Evolutionary conservation across 495 filamentous ascomycete genomes (phyloP).

Genomic region (Podospora pseudoanserina): DNA sequence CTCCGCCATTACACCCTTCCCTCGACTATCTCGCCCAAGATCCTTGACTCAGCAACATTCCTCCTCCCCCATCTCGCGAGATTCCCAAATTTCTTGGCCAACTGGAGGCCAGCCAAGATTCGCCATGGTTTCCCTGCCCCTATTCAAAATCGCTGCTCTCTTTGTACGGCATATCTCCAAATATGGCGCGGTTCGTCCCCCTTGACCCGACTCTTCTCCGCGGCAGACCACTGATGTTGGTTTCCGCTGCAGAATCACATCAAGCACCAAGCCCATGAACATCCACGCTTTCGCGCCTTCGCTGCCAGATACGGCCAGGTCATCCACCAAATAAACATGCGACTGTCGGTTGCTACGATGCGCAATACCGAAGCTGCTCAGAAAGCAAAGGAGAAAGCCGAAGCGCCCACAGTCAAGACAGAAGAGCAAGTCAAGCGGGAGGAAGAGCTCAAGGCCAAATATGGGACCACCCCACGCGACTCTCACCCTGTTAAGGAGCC

Average conservation of each 20-base stretch:
- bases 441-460: slow-evolving; percentile 47
- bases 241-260: slow-evolving; percentile 68
- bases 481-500: slow-evolving; percentile 32
- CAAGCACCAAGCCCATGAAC: slow-evolving; percentile 90
- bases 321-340: slow-evolving; percentile 93
- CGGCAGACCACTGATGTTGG: slow-evolving; percentile 1
- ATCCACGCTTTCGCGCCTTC: slow-evolving; percentile 80
- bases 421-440: slow-evolving; percentile 66
- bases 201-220: too few species aligned
- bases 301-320: slow-evolving; percentile 66
- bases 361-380: slow-evolving; percentile 67
- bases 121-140: slow-evolving; percentile 51
- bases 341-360: slow-evolving; percentile 76
- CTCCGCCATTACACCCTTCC: background rate
- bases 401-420: slow-evolving; percentile 75
- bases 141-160: slow-evolving; percentile 46
- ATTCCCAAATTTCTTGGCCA: background rate
- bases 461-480: slow-evolving; percentile 38
- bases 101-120: background rate
- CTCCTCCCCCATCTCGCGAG: background rate
- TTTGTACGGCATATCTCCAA: slow-evolving; percentile 56
- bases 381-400: slow-evolving; percentile 59
- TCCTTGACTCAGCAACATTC: background rate
- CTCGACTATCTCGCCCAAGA: background rate
- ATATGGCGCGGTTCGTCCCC: slow-evolving; percentile 51